Conservation (phyloP, 2,329 filamentous ascomycete genomes). For the Lithohypha guttulata region DNA sequence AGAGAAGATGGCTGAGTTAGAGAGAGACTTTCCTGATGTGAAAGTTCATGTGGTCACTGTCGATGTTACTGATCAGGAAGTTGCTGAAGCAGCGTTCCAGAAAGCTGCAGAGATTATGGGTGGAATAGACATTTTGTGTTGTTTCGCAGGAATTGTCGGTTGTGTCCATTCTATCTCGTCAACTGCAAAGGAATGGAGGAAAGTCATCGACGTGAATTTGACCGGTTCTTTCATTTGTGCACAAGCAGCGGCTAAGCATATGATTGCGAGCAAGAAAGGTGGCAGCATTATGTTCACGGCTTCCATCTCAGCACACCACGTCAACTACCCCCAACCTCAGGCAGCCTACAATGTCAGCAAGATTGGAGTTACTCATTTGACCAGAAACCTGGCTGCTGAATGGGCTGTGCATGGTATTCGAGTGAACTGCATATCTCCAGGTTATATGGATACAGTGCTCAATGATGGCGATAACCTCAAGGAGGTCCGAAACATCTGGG, state of each 20-base stretch:
- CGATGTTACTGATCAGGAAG: conserved; percentile 45
- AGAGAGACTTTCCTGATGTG: conserved; percentile 43
- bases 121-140: conserved; percentile 39
- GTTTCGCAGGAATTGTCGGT: conserved; percentile 59
- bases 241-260: conserved; percentile 47
- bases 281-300: conserved; percentile 57
- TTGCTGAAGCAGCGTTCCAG: conserved; percentile 36
- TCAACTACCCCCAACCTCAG: conserved; percentile 53
- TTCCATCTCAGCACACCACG: conserved; percentile 47
- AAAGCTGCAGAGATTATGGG: conserved; percentile 26
- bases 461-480: conserved; percentile 54
- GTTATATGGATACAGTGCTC: conserved; percentile 67
- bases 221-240: conserved; percentile 61
- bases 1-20: conserved; percentile 38
- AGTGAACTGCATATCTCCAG: conserved; percentile 60
- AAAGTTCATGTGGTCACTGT: conserved; percentile 43
- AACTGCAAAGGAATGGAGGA: conserved; percentile 48
- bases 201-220: conserved; percentile 59
- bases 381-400: conserved; percentile 57
- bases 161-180: conserved; percentile 53
- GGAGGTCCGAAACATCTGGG: conserved; percentile 46
- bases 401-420: conserved; percentile 62
- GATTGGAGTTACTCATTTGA: conserved; percentile 53
- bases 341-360: conserved; percentile 62
- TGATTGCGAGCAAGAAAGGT: conserved; percentile 46